phyloP scores from a whole-genome alignment of 768 basidiomycete genomes.

The Boletus vinaceobasis region DNA sequence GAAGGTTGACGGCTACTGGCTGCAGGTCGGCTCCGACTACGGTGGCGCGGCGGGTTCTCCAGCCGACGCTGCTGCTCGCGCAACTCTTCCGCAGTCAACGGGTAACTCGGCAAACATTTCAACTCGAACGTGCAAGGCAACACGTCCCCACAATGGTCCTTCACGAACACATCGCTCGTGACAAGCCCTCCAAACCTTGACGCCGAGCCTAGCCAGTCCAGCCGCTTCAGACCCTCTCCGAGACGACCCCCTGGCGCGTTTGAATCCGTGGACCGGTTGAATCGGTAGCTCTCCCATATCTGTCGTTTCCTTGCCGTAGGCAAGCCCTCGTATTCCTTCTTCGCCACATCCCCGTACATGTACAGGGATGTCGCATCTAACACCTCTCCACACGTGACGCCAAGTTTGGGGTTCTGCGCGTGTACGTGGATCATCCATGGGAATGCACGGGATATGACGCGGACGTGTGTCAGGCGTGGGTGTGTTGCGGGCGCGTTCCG shows the following conservation, averaged over 20 bases:
- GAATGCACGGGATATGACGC: conserved; percentile 49
- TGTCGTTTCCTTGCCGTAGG: conserved; percentile 34
- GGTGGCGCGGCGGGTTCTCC: conserved; percentile 19
- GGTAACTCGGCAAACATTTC: conserved; percentile 45
- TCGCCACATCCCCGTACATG: conserved; percentile 49
- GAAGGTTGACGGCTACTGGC: conserved; percentile 17
- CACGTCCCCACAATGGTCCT: conserved; percentile 42
- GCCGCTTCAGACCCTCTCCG: conserved; percentile 56
- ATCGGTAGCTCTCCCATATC: conserved; percentile 52
- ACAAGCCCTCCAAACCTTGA: conserved; percentile 64
- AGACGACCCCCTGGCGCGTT: conserved; percentile 70
- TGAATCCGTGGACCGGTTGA: conserved; percentile 61
- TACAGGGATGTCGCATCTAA: conserved; percentile 51
- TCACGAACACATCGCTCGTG: conserved; percentile 42
- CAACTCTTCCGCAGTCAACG: conserved; percentile 48
- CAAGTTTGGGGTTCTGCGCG: conserved; percentile 43
- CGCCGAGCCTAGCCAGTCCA: conserved; percentile 61
- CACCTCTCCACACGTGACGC: conserved; percentile 67
- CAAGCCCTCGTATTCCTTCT: conserved; percentile 50
- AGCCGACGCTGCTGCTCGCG: conserved; percentile 43
- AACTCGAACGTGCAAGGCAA: conserved; percentile 62
- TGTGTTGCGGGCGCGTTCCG: conserved; percentile 63
- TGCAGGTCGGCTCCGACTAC: conserved; percentile 20
- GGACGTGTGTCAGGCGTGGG: conserved; percentile 53
- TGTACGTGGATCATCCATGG: conserved; percentile 54